phyloP scores from a whole-genome alignment of 371 early-diverging fungal species.

The Lichtheimia ramosa region DNA sequence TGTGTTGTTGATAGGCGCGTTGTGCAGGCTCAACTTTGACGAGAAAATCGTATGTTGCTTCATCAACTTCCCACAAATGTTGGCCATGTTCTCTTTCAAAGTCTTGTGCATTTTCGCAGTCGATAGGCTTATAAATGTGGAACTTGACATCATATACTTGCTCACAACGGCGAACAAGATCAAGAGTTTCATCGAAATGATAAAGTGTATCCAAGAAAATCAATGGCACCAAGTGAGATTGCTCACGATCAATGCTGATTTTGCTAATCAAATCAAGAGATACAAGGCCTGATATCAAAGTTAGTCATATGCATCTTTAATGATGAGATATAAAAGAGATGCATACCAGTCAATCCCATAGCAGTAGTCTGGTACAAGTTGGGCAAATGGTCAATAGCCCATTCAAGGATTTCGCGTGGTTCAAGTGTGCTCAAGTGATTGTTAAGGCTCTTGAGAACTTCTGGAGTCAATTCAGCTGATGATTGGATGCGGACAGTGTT shows the following conservation, averaged over 20 bases:
- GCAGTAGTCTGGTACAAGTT: constrained; percentile 89
- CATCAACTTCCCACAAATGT: constrained; percentile 80
- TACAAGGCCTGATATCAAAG: constrained; percentile 59
- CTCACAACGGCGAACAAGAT: constrained; percentile 67
- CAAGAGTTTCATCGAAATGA: constrained; percentile 89
- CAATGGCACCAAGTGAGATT: constrained; percentile 70
- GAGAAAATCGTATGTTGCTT: constrained; percentile 83
- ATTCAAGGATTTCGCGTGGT: constrained; percentile 83
- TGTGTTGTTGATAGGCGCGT: constrained; percentile 78
- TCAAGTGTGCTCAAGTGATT: constrained; percentile 56
- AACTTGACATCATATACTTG: constrained; percentile 72
- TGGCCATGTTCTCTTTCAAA: constrained; percentile 76
- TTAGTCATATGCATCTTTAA: neutral
- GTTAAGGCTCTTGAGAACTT: constrained; percentile 67
- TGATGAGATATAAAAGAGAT: neutral
- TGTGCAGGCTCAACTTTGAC: constrained; percentile 94
- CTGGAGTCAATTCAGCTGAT: constrained; percentile 54
- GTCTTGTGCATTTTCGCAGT: constrained; percentile 56
- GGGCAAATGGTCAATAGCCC: constrained; percentile 84
- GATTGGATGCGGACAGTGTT: constrained; percentile 28
- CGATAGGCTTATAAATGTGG: constrained; percentile 73
- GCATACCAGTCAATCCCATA: constrained; percentile 78
- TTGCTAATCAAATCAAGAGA: constrained; percentile 76
- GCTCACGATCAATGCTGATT: constrained; percentile 54
- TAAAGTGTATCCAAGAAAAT: constrained; percentile 93